Percentiles rank a stretch among this genome's conserved stretches.
phyloP scores from a whole-genome alignment of 106 monocot species.

The Xerophyta viscosa region DNA sequence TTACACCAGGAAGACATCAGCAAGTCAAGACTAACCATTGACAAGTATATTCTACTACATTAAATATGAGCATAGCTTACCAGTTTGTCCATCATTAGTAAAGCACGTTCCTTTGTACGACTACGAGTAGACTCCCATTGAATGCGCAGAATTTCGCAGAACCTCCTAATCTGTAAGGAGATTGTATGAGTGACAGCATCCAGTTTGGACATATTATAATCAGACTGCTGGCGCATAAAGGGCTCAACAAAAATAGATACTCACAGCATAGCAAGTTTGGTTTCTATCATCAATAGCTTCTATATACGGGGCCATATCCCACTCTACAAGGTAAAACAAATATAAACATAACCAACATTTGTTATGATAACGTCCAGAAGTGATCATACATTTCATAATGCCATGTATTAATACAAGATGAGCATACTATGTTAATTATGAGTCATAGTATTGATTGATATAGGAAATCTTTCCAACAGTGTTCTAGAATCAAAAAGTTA shows the following conservation, averaged over 20 bases:
- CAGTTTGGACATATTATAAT: not conserved
- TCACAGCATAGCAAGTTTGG: slow-evolving; percentile 54
- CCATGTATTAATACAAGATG: no score
- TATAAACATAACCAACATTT: not conserved
- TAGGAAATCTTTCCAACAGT: no score
- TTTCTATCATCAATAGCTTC: slow-evolving; percentile 87
- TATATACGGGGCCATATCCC: slow-evolving; percentile 93
- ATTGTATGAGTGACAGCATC: slow-evolving; percentile 8
- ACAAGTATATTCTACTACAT: no score
- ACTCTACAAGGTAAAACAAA: slow-evolving; percentile 36
- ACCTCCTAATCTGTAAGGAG: slow-evolving; percentile 46
- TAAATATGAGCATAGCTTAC: no score
- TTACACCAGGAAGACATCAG: no score
- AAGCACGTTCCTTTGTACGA: slow-evolving; percentile 85
- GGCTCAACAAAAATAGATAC: not conserved
- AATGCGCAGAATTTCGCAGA: slow-evolving; percentile 71
- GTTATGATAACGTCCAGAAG: no score
- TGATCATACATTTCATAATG: no score
- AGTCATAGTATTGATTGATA: no score
- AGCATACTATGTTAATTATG: no score
- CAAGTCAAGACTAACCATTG: no score
- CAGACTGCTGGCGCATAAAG: not conserved
- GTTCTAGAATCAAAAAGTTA: no score
- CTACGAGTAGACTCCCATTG: slow-evolving; percentile 88
- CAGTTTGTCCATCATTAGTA: slow-evolving; percentile 91